Evolutionary conservation across 73 alveolate species (phyloP).

Genomic region (Effrenium voratum): DNA sequence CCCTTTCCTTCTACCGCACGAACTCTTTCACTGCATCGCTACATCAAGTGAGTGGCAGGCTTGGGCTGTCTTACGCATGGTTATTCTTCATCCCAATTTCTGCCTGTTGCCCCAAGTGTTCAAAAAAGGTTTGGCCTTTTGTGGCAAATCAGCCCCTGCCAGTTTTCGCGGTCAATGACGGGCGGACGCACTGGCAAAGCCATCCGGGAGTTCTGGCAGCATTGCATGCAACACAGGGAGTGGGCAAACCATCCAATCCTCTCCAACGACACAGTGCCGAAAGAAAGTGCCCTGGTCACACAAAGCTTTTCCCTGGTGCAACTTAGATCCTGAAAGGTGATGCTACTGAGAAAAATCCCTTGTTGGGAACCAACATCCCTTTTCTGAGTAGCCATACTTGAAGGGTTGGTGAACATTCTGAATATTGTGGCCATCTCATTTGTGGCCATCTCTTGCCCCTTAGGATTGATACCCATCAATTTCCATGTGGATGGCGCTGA

Average conservation of each 20-base stretch:
- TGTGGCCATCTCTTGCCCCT: neutral
- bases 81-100: neutral
- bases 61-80: neutral
- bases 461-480: neutral
- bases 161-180: neutral
- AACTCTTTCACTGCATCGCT: neutral
- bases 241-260: constrained; percentile 1
- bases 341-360: too few relatives aligned
- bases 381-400: neutral
- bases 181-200: constrained; percentile 28
- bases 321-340: too few relatives aligned
- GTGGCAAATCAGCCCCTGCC: neutral
- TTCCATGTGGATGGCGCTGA: constrained; percentile 51
- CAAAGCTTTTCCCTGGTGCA: neutral
- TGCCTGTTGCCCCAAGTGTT: too few relatives aligned
- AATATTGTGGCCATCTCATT: too few relatives aligned
- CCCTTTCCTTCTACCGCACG: constrained; percentile 34
- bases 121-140: too few relatives aligned
- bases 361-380: neutral
- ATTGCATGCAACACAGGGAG: neutral
- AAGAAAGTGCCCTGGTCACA: neutral
- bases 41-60: neutral
- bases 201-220: constrained; percentile 1
- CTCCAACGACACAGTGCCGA: too few relatives aligned
- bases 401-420: too few relatives aligned